Percentiles rank a stretch among this genome's conserved stretches.
Evolutionary conservation across 164 flowering plant genomes (phyloP).

Genomic region (grape (Vitis vinifera)): ASM3070453v1 NC_081818.1:29876001-29876500

Average conservation of each 20-base stretch:
- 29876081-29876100: not conserved
- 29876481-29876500: not conserved
- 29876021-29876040: slow-evolving; percentile 10
- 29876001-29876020: slow-evolving; percentile 33
- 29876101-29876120: too few species aligned
- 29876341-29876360: not conserved
- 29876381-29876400: slow-evolving; percentile 79
- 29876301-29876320: not conserved
- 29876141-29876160: not conserved
- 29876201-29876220: slow-evolving; percentile 90
- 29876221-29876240: slow-evolving; percentile 75
- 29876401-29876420: slow-evolving; percentile 78
- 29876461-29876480: not conserved
- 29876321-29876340: not conserved
- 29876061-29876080: not conserved
- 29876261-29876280: slow-evolving; percentile 21
- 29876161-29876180: slow-evolving; percentile 98
- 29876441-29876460: slow-evolving; percentile 42
- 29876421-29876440: slow-evolving; percentile 80
- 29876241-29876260: slow-evolving; percentile 89
- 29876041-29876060: not conserved
- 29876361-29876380: slow-evolving; percentile 82
- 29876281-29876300: not conserved
- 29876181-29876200: slow-evolving; percentile 87
- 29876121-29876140: not conserved